These are phyloP conservation scores for Apiospora marii DNA, from an alignment of 2,329 filamentous ascomycete species.

Conservation along the genomic window DNA sequence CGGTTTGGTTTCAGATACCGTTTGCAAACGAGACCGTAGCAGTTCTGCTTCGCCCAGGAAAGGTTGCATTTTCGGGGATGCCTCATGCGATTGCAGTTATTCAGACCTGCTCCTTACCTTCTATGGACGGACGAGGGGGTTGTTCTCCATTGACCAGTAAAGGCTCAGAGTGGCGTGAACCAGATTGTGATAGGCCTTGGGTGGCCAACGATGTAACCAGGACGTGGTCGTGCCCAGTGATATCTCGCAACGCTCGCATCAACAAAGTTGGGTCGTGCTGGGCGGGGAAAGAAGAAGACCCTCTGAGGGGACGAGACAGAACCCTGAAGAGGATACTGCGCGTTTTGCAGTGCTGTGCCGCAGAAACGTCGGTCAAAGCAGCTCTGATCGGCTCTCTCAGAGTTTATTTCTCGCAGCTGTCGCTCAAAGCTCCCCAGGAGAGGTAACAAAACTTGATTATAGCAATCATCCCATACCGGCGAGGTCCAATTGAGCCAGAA, in stretches of 20 bases:
- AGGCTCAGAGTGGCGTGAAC: neutral
- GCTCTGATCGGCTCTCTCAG: neutral
- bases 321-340: neutral
- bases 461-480: neutral
- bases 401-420: neutral
- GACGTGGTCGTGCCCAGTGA: neutral
- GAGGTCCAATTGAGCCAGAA: neutral
- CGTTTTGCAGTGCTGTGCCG: neutral
- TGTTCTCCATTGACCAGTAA: neutral
- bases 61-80: neutral
- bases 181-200: neutral
- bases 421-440: neutral
- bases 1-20: neutral
- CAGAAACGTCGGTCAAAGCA: neutral
- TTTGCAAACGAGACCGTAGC: neutral
- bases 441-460: neutral
- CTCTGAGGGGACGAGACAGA: neutral
- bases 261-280: neutral
- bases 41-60: neutral
- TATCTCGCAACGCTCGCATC: too few species aligned
- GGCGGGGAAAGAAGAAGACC: neutral
- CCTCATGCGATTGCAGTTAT: neutral
- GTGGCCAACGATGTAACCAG: neutral
- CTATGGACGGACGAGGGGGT: neutral
- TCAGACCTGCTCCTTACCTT: neutral